phyloP scores from a whole-genome alignment of 768 basidiomycete species.

The Fomitopsis serialis region DNA sequence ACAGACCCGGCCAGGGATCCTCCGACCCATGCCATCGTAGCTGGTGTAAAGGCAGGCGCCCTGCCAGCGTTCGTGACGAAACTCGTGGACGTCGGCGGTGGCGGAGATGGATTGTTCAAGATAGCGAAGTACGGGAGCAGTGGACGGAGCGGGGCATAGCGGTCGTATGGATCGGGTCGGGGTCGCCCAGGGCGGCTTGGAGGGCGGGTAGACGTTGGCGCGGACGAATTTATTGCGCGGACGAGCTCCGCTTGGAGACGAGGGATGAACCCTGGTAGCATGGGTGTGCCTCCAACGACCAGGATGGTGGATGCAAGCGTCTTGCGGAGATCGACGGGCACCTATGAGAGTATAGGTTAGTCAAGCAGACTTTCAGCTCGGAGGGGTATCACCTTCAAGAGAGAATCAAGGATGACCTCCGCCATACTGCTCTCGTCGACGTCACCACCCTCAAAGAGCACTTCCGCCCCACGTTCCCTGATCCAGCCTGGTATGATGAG shows the following conservation, averaged over 20 bases:
- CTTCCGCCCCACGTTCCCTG: constrained; percentile 84
- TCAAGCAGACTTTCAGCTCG: neutral
- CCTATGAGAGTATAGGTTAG: constrained; percentile 34
- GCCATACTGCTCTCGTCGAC: constrained; percentile 84
- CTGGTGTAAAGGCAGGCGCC: constrained; percentile 84
- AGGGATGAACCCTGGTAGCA: constrained; percentile 90
- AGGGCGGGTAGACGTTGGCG: constrained; percentile 31
- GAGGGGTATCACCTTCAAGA: constrained; percentile 58
- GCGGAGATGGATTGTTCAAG: constrained; percentile 77
- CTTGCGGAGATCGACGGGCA: constrained; percentile 85
- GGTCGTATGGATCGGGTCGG: constrained; percentile 56
- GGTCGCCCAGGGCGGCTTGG: constrained; percentile 33
- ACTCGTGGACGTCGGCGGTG: constrained; percentile 38
- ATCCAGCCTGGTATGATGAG: constrained; percentile 93
- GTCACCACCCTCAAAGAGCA: constrained; percentile 86
- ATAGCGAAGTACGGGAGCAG: constrained; percentile 73
- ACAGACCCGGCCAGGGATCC: constrained; percentile 88
- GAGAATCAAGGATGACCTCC: constrained; percentile 70
- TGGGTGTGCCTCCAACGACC: constrained; percentile 82
- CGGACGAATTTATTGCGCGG: constrained; percentile 45
- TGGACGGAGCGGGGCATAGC: constrained; percentile 67
- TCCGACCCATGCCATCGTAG: constrained; percentile 85
- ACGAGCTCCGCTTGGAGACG: constrained; percentile 79
- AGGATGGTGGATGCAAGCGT: constrained; percentile 81
- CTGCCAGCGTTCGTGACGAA: constrained; percentile 66